Evolutionary conservation across 805 yeast species (phyloP).

Genomic region (Ogataea nitratoaversa): DNA sequence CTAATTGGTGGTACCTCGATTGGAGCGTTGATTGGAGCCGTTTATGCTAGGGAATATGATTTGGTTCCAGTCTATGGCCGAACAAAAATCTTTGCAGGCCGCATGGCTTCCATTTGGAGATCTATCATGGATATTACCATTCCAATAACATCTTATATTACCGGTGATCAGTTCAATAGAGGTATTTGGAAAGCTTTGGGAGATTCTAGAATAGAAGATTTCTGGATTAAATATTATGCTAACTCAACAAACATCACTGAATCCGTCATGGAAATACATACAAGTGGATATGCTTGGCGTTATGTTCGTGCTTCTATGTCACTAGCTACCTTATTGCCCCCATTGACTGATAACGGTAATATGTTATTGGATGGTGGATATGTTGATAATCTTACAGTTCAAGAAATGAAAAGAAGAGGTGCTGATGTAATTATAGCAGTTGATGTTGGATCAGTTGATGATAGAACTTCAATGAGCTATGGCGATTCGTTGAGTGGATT

Average conservation of each 20-base stretch:
- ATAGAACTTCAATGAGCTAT: conserved; percentile 80
- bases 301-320: conserved; percentile 96
- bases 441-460: conserved; percentile 95
- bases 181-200: conserved; percentile 98
- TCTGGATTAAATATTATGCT: conserved; percentile 85
- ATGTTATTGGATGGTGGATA: conserved; percentile 97
- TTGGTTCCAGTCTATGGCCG: conserved; percentile 87
- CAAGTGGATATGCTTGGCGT: conserved; percentile 92
- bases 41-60: conserved; percentile 90
- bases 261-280: conserved; percentile 91
- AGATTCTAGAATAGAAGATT: conserved; percentile 87
- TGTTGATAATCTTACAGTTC: conserved; percentile 87
- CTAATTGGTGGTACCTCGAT: conserved; percentile 95
- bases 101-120: conserved; percentile 85
- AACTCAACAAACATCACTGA: conserved; percentile 94
- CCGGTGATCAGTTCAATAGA: conserved; percentile 95
- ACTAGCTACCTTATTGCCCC: conserved; percentile 88
- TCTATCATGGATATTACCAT: conserved; percentile 79
- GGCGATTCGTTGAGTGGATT: conserved; percentile 92
- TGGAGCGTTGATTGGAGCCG: conserved; percentile 93
- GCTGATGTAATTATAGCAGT: conserved; percentile 86
- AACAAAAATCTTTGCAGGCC: conserved; percentile 77
- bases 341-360: conserved; percentile 80
- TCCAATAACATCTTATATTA: conserved; percentile 90
- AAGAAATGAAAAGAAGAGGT: conserved; percentile 86